Evolutionary conservation across 1,284 basidiomycete species (phyloP).

Genomic region (Salmacisia buchloeana): DNA sequence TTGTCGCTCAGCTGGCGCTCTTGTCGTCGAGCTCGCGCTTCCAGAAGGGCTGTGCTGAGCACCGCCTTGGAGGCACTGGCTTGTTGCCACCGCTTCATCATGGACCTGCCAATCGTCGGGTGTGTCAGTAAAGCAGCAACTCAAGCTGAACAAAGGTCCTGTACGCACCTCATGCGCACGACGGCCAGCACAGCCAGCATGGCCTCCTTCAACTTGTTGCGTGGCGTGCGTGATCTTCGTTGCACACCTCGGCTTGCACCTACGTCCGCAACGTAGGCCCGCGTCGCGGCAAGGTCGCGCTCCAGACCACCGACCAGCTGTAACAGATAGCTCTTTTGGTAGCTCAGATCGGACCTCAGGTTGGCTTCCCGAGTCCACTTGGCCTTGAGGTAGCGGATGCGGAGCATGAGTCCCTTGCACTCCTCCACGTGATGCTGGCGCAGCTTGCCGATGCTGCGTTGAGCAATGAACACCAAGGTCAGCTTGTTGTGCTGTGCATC

Average conservation of each 20-base stretch:
- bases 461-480: background rate
- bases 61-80: background rate
- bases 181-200: conserved; percentile 3
- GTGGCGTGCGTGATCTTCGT: background rate
- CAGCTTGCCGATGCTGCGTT: conserved; percentile 15
- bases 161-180: conserved; percentile 8
- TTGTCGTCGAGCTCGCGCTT: background rate
- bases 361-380: conserved; percentile 79
- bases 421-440: conserved; percentile 66
- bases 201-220: background rate
- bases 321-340: conserved; percentile 64
- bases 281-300: background rate
- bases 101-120: no score
- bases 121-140: no score
- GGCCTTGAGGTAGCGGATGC: conserved; percentile 86
- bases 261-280: background rate
- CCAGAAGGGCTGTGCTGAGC: background rate
- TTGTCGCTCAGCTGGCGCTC: background rate
- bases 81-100: background rate
- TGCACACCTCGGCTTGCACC: background rate
- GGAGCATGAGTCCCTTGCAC: conserved; percentile 77
- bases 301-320: conserved; percentile 11
- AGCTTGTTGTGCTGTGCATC: background rate
- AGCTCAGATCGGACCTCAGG: conserved; percentile 70
- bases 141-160: background rate